A percentile compares a stretch with the other conserved stretches of the same genome.
Conservation (phyloP, 2,329 filamentous ascomycete genomes). For the Xylariaceae sp. region DNA sequence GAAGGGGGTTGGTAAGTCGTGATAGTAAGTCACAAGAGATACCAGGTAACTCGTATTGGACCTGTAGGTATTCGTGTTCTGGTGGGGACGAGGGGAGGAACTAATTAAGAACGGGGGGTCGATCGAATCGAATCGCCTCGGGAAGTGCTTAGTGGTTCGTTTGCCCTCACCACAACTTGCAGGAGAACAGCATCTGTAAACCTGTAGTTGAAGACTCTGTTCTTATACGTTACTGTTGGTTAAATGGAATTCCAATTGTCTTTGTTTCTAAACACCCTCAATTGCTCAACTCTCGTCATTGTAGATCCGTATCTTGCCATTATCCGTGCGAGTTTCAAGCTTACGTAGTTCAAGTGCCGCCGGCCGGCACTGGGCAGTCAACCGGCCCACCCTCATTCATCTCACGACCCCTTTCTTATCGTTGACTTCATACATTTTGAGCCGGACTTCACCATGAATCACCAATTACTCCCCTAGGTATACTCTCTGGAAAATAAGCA, state of each 20-base stretch:
- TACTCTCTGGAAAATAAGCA: no score
- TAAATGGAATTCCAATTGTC: not conserved
- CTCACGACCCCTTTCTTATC: not conserved
- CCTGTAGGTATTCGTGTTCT: not conserved
- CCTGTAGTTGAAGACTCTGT: not conserved
- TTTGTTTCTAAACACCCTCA: not conserved
- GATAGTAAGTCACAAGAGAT: not conserved
- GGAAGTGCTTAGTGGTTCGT: constrained; percentile 4
- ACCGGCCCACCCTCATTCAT: constrained; percentile 1
- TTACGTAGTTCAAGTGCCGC: constrained; percentile 13
- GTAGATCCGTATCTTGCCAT: not conserved
- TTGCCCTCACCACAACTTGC: not conserved
- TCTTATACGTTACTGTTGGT: not conserved
- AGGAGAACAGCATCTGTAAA: not conserved
- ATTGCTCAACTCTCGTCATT: no score
- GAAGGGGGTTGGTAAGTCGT: not conserved
- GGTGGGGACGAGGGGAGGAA: not conserved
- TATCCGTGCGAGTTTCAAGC: not conserved
- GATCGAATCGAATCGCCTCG: constrained; percentile 4
- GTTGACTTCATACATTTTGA: not conserved
- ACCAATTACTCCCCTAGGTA: no score
- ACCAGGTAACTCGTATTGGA: not conserved
- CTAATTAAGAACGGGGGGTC: not conserved
- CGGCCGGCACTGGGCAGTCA: constrained; percentile 12
- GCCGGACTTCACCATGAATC: no score